Evolutionary conservation across 306 rosid species (phyloP), one percentile per base, ranked within the genome.

Genomic region (Carpinus viminea): DNA sequence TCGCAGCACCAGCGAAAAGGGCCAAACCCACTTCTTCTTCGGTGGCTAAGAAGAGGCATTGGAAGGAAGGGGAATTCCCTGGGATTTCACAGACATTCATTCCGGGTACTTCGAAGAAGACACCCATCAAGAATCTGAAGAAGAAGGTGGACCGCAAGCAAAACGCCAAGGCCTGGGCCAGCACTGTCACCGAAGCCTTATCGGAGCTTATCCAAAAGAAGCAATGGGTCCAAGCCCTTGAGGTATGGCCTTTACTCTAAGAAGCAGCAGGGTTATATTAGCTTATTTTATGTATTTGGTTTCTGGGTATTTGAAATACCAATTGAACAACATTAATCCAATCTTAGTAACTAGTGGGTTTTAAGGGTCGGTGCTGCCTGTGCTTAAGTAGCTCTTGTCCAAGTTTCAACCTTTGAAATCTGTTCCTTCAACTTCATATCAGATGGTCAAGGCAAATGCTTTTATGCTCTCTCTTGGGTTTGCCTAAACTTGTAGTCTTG

Each of bases 211-310:
- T 96, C 68, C 82, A 87, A 18, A 96, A 93, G 54, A 96, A 93
- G 74, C 93, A 89, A n/a, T 96, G 99, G 99, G 84, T 88, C 77
- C 97, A 89, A 84, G 97, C 99, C n/a, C 93, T 96, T 43, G 82
- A 96, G 99, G 99, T 92, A 51, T 21, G 20, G n/a, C 41, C 54
- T n/a, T 51, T 26, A 2, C 31, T n/a, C 52, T 21, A 9, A 8
- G 65, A 20, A 24, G 10, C 36, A 24, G 10, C 36, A 9, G 36
- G 24, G 65, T 24, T 24, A 24, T 1, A 59, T 21, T 24, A 11
- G 12, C 34, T 3, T 59, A 4, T 20, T 54, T 21, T 24, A 8
- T 3, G 28, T 21, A n/a, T 9, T 38, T 59, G 65, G 65, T 59
- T 59, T 59, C 36, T 59, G 65, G 65, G 38, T 24, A 59, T 59